Conservation (phyloP, 352 stramenopile genomes). For the Phytophthora kernoviae region DNA sequence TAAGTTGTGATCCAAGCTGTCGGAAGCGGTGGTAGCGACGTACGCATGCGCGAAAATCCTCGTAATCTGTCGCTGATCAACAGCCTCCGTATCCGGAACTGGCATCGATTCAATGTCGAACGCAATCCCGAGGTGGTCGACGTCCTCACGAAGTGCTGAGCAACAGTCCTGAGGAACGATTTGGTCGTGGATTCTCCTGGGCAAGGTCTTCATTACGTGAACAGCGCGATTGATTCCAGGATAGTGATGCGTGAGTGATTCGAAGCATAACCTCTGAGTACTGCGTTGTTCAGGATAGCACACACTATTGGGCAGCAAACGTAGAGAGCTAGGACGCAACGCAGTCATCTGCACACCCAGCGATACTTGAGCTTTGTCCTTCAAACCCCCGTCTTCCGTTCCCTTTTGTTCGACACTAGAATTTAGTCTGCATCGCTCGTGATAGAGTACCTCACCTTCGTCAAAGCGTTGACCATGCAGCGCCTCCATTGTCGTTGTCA, state of each 20-base stretch:
- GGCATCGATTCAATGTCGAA: constrained; percentile 43
- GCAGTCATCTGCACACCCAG: constrained; percentile 28
- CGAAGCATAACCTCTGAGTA: constrained; percentile 47
- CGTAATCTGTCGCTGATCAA: constrained; percentile 19
- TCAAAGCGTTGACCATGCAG: constrained; percentile 41
- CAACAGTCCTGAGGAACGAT: constrained; percentile 43
- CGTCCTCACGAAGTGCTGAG: constrained; percentile 41
- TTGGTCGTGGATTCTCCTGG: constrained; percentile 58
- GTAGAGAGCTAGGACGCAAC: constrained; percentile 19
- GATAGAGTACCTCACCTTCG: constrained; percentile 38
- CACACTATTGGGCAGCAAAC: constrained; percentile 12
- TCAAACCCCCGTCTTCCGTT: background rate
- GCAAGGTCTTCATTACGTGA: constrained; percentile 70
- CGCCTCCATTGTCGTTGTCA: constrained; percentile 41
- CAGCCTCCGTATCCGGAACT: background rate
- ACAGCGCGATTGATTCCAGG: constrained; percentile 42
- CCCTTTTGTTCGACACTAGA: background rate
- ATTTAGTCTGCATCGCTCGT: constrained; percentile 35
- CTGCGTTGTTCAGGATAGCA: constrained; percentile 23
- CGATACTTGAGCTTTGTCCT: constrained; percentile 14
- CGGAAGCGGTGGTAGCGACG: constrained; percentile 30
- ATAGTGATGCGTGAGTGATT: constrained; percentile 50
- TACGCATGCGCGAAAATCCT: constrained; percentile 55
- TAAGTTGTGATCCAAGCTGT: constrained; percentile 9
- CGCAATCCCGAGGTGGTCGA: constrained; percentile 61